A percentile compares a stretch with the other conserved stretches of the same genome.
Conservation (phyloP, 768 basidiomycete species). For the Cystoderma amianthinum region DNA sequence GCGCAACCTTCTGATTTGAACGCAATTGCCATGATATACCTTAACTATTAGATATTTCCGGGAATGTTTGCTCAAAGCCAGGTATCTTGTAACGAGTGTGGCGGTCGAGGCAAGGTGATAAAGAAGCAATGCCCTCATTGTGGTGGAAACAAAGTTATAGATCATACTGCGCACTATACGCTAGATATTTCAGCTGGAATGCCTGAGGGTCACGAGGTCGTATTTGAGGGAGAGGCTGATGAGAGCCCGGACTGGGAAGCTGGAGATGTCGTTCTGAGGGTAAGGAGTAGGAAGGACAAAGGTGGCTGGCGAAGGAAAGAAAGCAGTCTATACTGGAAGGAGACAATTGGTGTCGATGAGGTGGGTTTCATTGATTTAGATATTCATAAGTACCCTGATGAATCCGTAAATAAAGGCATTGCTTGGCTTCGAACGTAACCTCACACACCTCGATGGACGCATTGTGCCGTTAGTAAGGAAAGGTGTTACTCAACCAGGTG, state of each 20-base stretch:
- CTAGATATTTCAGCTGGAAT: slow-evolving; percentile 83
- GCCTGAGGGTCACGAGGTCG: slow-evolving; percentile 88
- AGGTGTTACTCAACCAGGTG: slow-evolving; percentile 90
- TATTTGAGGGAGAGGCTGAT: slow-evolving; percentile 96
- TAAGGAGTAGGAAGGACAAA: slow-evolving; percentile 69
- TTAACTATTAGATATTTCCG: slow-evolving; percentile 73
- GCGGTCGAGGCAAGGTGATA: slow-evolving; percentile 78
- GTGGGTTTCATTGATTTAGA: slow-evolving; percentile 26
- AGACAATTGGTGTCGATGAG: slow-evolving; percentile 89
- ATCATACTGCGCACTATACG: slow-evolving; percentile 76
- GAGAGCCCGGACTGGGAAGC: slow-evolving; percentile 95
- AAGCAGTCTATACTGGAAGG: slow-evolving; percentile 84
- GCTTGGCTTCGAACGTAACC: slow-evolving; percentile 90
- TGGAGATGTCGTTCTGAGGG: slow-evolving; percentile 85
- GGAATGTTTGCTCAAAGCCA: slow-evolving; percentile 94
- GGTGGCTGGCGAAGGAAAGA: slow-evolving; percentile 90
- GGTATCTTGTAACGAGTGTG: slow-evolving; percentile 76
- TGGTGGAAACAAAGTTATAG: slow-evolving; percentile 71
- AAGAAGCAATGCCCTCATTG: slow-evolving; percentile 79
- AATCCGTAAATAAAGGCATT: slow-evolving; percentile 53
- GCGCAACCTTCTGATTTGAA: neutral
- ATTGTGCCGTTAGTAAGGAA: slow-evolving; percentile 59
- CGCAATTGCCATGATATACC: neutral
- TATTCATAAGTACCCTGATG: slow-evolving; percentile 2
- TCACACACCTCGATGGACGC: slow-evolving; percentile 91